Evolutionary conservation across 805 yeast genomes (phyloP), one percentile per base, ranked within the genome.

Genomic region (Millerago galiae): DNA sequence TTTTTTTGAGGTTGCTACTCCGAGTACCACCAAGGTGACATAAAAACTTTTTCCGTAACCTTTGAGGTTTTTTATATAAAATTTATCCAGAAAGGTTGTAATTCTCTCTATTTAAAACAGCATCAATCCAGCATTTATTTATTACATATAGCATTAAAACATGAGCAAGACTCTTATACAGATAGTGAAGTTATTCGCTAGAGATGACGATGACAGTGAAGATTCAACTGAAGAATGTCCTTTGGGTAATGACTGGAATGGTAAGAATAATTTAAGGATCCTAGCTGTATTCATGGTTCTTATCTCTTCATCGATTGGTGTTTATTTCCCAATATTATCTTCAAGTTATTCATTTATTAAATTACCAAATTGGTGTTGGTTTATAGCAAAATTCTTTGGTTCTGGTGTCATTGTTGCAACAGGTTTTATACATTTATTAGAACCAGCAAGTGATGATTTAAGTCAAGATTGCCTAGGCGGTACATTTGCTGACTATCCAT

Each of bases 321-420:
- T 81, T 2, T 74, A 74, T 46, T 74, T 81, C 62, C 89, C 89
- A 1, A 59, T 82, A 2, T 56, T 81, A 27, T 71, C 85, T 0
- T 78, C 84, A 5, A 67, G 67, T 47, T 75, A 73, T 53, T 77
- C 85, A 1, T 72, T 72, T 50, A 67, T 82, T 35, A 65, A 77
- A 48, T 52, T 81, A 45, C 88, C 88, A 1, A 53, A 70, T 12
- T 71, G 77, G 76, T 72, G 78, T 49, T 82, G 81, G 61, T 80
- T 81, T 56, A 59, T 79, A 37, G 79, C 85, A 38, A 83, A 82
- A 54, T 83, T 72, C 61, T 85, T 85, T 57, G 95, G 95, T 47
- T 81, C 90, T 3, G 95, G 95, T 42, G 91, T 85, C 38, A 85
- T 85, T 54, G 72, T 85, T 11, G 85, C 91, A 12, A 85, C 95